Evolutionary conservation across 108 stramenopile genomes (phyloP).

Genomic region (Schizochytrium sp.): DNA sequence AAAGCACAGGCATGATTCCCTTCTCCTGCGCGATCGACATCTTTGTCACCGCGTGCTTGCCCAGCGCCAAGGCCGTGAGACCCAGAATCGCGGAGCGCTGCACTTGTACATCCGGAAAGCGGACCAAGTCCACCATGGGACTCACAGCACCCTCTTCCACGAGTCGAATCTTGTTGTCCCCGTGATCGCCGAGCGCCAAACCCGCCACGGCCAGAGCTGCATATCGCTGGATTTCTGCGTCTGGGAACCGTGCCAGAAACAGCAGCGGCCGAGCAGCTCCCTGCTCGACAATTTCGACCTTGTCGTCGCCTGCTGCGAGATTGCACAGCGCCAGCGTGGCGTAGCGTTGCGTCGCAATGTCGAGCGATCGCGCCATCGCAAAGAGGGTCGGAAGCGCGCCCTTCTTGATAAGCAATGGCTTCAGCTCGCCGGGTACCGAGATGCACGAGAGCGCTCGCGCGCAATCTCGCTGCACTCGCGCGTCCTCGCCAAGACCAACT

Average conservation of each 20-base stretch:
- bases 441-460: conserved; percentile 61
- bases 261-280: conserved; percentile 60
- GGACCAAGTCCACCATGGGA: conserved; percentile 58
- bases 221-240: conserved; percentile 69
- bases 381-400: conserved; percentile 54
- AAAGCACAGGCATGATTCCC: conserved; percentile 52
- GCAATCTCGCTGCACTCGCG: conserved; percentile 61
- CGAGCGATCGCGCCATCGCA: conserved; percentile 63
- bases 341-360: conserved; percentile 65
- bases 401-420: conserved; percentile 41
- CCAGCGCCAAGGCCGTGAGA: conserved; percentile 56
- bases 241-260: conserved; percentile 64
- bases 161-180: conserved; percentile 50
- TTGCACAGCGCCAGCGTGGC: conserved; percentile 68
- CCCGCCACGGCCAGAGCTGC: conserved; percentile 65
- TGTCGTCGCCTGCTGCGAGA: conserved; percentile 45
- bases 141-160: conserved; percentile 55
- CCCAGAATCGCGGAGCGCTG: conserved; percentile 59
- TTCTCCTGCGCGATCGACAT: conserved; percentile 46
- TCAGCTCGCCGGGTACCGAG: conserved; percentile 49
- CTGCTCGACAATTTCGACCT: conserved; percentile 49
- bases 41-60: conserved; percentile 46
- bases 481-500: conserved; percentile 45
- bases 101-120: conserved; percentile 60
- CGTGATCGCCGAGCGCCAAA: conserved; percentile 58